Conservation (phyloP, 805 yeast species). For the Candida takata region DNA sequence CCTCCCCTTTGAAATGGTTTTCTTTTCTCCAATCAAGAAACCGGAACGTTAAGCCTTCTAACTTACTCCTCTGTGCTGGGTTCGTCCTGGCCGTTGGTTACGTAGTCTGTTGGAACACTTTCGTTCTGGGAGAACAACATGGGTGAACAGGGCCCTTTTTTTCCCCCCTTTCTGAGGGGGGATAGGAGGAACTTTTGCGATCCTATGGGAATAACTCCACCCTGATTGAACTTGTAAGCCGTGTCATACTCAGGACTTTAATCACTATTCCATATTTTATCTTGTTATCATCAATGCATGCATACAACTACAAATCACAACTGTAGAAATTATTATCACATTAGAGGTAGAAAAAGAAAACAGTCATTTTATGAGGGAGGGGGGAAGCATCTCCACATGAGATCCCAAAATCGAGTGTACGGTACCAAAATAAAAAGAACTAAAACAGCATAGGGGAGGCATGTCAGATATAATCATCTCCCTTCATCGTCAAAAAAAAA, state of each 20-base stretch:
- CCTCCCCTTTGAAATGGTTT: background rate
- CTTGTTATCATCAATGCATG: background rate
- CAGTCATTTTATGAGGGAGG: background rate
- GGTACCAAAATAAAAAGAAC: too few relatives aligned
- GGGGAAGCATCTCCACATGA: background rate
- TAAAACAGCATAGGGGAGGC: too few relatives aligned
- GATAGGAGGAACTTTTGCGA: background rate
- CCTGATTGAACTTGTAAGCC: conserved; percentile 21
- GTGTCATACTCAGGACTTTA: conserved; percentile 20
- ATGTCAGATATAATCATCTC: too few relatives aligned
- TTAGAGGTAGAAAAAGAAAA: background rate
- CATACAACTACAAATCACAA: background rate
- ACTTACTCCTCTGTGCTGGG: conserved; percentile 21
- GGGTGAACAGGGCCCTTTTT: too few relatives aligned
- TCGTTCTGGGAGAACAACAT: conserved; percentile 24
- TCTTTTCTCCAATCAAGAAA: conserved; percentile 11
- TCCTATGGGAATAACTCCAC: conserved; percentile 18
- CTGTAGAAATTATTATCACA: background rate
- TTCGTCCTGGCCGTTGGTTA: conserved; percentile 26
- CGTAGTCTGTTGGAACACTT: conserved; percentile 25
- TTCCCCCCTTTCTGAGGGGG: too few relatives aligned
- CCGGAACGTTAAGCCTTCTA: conserved; percentile 23
- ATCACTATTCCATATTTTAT: conserved; percentile 23
- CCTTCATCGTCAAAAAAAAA: too few relatives aligned
- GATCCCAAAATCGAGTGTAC: too few relatives aligned